phyloP scores from a whole-genome alignment of 179 eudicot genomes.

The Silene vulgaris region DNA sequence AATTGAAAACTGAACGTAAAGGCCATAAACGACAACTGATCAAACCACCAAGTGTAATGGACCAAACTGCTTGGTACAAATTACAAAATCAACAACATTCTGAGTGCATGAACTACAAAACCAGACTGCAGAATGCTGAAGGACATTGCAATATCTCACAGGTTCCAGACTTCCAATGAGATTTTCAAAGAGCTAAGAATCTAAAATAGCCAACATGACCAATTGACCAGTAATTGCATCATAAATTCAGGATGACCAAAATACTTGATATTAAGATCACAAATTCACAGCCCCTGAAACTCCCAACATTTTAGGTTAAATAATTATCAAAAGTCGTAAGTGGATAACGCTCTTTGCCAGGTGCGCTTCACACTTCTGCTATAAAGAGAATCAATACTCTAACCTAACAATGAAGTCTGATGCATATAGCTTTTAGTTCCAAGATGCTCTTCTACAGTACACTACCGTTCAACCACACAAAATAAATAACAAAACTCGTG shows the following conservation, averaged over 20 bases:
- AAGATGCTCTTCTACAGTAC: not conserved
- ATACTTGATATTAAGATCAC: not conserved
- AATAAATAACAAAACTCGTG: not conserved
- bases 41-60: not conserved
- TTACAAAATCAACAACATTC: not conserved
- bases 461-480: not conserved
- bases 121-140: not conserved
- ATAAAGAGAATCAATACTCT: not conserved
- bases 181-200: not conserved
- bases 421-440: too few relatives aligned
- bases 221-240: too few relatives aligned
- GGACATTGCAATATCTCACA: not conserved
- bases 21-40: not conserved
- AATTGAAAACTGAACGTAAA: not conserved
- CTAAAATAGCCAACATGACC: not conserved
- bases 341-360: too few relatives aligned
- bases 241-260: not conserved
- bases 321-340: too few relatives aligned
- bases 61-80: not conserved
- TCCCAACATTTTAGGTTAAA: not conserved
- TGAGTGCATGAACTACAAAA: not conserved
- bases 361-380: too few relatives aligned
- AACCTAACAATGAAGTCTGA: too few relatives aligned
- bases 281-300: not conserved
- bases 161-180: not conserved